Evolutionary conservation across 2,329 filamentous ascomycete genomes (phyloP), one percentile per base, ranked within the genome.

Genomic region (Aspergillus tubingensis): DNA sequence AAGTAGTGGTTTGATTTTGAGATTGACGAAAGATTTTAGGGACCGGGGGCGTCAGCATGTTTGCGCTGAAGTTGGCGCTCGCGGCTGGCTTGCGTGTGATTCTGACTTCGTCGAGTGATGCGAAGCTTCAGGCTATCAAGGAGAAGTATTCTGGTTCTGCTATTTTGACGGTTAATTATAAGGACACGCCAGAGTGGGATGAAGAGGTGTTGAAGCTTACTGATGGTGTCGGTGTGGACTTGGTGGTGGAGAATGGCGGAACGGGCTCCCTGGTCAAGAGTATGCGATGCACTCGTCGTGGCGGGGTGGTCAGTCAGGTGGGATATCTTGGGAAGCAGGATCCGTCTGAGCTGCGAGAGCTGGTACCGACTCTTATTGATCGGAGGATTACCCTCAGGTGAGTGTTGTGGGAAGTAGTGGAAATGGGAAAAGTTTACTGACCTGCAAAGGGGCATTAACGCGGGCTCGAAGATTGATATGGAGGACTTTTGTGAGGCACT

Each of bases 291-390:
- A 78, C 77, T 5, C 68, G 74, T 8, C 77, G 78, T 1, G 78
- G 80, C 2, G 79, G 78, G 0, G 71, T 71, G 1, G 69, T 81
- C 50, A 80, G 78, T 57, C 76, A 79, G 55, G 77, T 82, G 30
- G 78, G 80, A 4, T 81, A 79, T 60, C 69, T 81, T 2, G 70
- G 72, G 5, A 70, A 70, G 15, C 63, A 71, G 15, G 62, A 76
- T 5, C 62, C 70, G 1, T 62, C 64, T 0, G 62, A 75, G 3
- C 57, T 80, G 13, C 60, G 65, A 2, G 76, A 78, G 39, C 62
- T 80, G 21, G 47, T 80, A 1, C 66, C 74, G 1, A 66, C 67
- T 0, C 59, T 80, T 2, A 79, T 80, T 53, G 77, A 79, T 57
- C 66, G 76, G 44, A 67, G 76, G 38, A 49, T 79, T 0, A 71